These are phyloP conservation scores for Penicillium brasilianum DNA, from an alignment of 2,329 filamentous ascomycete genomes.

Conservation along the genomic window DNA sequence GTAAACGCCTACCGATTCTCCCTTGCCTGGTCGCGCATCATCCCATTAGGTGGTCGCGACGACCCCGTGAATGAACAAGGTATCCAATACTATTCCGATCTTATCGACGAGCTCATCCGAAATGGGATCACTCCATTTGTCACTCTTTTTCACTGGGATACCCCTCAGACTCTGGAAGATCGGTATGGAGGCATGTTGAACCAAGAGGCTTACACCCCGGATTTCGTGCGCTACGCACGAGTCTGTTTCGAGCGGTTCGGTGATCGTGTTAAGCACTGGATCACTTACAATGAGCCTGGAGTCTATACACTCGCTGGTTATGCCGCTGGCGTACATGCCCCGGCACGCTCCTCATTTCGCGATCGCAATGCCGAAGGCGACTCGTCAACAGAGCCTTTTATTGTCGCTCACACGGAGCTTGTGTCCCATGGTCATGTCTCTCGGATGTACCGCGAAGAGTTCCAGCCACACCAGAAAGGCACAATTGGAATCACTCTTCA, in stretches of 20 bases:
- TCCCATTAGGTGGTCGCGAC: slow-evolving; percentile 75
- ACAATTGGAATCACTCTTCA: slow-evolving; percentile 83
- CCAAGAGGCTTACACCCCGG: slow-evolving; percentile 74
- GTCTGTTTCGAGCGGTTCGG: slow-evolving; percentile 72
- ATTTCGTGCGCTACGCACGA: slow-evolving; percentile 78
- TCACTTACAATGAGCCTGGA: slow-evolving; percentile 85
- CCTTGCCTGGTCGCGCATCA: slow-evolving; percentile 74
- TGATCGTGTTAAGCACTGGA: slow-evolving; percentile 79
- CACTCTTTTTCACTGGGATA: slow-evolving; percentile 83
- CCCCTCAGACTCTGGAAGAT: slow-evolving; percentile 74
- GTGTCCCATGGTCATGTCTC: slow-evolving; percentile 76
- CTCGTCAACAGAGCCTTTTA: slow-evolving; percentile 75
- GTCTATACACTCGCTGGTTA: slow-evolving; percentile 79
- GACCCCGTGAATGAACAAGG: slow-evolving; percentile 78
- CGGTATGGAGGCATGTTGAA: slow-evolving; percentile 78
- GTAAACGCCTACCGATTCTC: slow-evolving; percentile 80
- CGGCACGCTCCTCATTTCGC: slow-evolving; percentile 74
- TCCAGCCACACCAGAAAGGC: slow-evolving; percentile 70
- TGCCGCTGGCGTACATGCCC: slow-evolving; percentile 74
- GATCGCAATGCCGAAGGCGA: slow-evolving; percentile 72
- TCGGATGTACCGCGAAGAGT: slow-evolving; percentile 76
- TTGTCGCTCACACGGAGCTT: slow-evolving; percentile 75
- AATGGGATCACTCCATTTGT: slow-evolving; percentile 77
- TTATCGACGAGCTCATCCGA: slow-evolving; percentile 74
- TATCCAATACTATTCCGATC: slow-evolving; percentile 74